Evolutionary conservation across 306 rosid genomes (phyloP).

Genomic region (Dryas drummondii): DNA sequence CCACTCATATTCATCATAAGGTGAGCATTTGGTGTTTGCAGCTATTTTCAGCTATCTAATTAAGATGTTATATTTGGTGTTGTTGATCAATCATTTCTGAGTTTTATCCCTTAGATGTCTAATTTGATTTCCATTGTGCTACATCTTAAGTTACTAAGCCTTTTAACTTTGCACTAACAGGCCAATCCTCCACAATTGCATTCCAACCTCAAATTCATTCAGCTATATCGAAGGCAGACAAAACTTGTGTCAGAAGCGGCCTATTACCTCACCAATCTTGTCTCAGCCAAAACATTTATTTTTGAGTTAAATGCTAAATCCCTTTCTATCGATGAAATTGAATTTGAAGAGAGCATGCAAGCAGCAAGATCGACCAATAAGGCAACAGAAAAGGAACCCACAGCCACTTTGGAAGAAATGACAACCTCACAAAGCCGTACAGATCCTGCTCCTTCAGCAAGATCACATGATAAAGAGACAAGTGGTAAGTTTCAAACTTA

Average conservation of each 20-base stretch:
- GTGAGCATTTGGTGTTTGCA: neutral
- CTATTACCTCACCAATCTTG: conserved; percentile 56
- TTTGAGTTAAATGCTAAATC: conserved; percentile 51
- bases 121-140: conserved; percentile 3
- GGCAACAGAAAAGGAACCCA: conserved; percentile 26
- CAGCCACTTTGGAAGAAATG: conserved; percentile 22
- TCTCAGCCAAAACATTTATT: conserved; percentile 59
- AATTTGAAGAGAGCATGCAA: conserved; percentile 63
- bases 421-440: conserved; percentile 25
- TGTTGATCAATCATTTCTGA: neutral
- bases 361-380: conserved; percentile 39
- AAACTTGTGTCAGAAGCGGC: conserved; percentile 60
- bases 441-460: conserved; percentile 22
- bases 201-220: conserved; percentile 66
- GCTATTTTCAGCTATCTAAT: neutral
- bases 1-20: neutral
- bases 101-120: neutral
- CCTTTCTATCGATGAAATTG: conserved; percentile 49
- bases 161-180: conserved; percentile 35
- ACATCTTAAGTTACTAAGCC: conserved; percentile 2
- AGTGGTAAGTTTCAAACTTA: conserved; percentile 36
- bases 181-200: conserved; percentile 75
- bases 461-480: conserved; percentile 19
- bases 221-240: conserved; percentile 59
- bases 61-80: neutral